Base-by-base conservation (phyloP, 2,329 filamentous ascomycete genomes). In the Cryphonectria parasitica region DNA sequence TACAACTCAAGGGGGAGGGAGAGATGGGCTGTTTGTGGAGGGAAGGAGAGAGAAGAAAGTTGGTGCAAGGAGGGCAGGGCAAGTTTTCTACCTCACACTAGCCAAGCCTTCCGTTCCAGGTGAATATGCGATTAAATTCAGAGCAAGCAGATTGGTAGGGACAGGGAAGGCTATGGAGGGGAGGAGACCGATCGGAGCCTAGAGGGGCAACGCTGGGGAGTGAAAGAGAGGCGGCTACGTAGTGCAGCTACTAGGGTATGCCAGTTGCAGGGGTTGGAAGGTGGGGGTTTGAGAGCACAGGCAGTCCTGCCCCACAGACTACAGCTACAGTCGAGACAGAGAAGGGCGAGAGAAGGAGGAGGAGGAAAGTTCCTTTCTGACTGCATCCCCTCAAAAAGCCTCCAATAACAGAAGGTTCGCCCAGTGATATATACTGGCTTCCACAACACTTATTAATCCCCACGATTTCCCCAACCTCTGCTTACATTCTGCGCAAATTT, bases 51-150 rank as follows among this genome's bases (percentile, higher is more conserved):
- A 28, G 34, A 25, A 64, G 43, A 64, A 45, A n/a, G 8, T 43
- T 64, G 63, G 41, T 64, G 63, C 43, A 64, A 52, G 43, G 43
- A 52, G 63, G 63, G 63, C 28, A 7, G 63, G 22, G 36, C 41
- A 64, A 45, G 28, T 64, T 64, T 64, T 49, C 41, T 49, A 49
- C 43, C 28, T 49, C 61, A 64, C 36, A 49, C 66, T 61, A 45
- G 68, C 71, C 68, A 68, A 65, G 71, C 39, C 52, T 69, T 72
- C 66, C 54, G 68, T 60, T 70, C 68, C 68, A 64, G 66, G 62
- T 58, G 58, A 36, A 61, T 60, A 60, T 71, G 62, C 52, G 68
- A 64, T 68, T 66, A 68, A 45, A 49, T 60, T 66, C 13, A 31
- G 49, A 52, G 41, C 66, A 62, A 68, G 58, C 58, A 68, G 43